Evolutionary conservation across 2,329 filamentous ascomycete species (phyloP).

Genomic region (Trichoderma atrobrunneum): DNA sequence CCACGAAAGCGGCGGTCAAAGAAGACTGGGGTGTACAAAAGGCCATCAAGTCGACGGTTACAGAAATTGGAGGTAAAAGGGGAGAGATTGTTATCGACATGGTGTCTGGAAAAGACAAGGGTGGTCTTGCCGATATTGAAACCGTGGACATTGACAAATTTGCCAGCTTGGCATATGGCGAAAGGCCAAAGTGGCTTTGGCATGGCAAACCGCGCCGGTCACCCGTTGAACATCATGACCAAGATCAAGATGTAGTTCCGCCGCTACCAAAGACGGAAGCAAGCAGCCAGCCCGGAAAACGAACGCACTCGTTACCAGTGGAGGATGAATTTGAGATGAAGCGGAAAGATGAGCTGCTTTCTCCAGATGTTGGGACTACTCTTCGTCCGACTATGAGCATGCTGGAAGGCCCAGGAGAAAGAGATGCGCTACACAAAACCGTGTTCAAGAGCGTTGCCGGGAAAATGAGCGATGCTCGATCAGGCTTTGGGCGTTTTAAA

Average conservation of each 20-base stretch:
- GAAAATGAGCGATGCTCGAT: slow-evolving; percentile 75
- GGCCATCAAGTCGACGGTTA: slow-evolving; percentile 92
- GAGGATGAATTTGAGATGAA: slow-evolving; percentile 51
- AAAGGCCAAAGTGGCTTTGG: slow-evolving; percentile 92
- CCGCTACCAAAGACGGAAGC: slow-evolving; percentile 49
- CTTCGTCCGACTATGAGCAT: slow-evolving; percentile 47
- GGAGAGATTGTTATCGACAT: slow-evolving; percentile 96
- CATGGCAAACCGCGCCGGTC: slow-evolving; percentile 78
- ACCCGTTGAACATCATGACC: slow-evolving; percentile 38
- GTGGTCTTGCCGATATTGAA: slow-evolving; percentile 87
- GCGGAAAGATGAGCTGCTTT: slow-evolving; percentile 45
- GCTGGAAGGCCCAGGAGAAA: slow-evolving; percentile 49
- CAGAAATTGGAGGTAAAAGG: slow-evolving; percentile 88
- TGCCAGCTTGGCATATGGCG: slow-evolving; percentile 72
- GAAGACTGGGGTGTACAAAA: slow-evolving; percentile 91
- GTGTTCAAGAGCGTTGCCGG: slow-evolving; percentile 78
- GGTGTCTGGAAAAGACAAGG: slow-evolving; percentile 81
- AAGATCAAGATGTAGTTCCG: slow-evolving; percentile 50
- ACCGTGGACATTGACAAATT: slow-evolving; percentile 87
- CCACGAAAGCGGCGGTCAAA: slow-evolving; percentile 83
- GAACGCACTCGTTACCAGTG: slow-evolving; percentile 48
- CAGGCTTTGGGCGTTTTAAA: slow-evolving; percentile 80
- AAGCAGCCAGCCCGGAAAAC: slow-evolving; percentile 41
- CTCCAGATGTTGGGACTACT: slow-evolving; percentile 43
- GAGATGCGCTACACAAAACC: slow-evolving; percentile 59